Evolutionary conservation across 1,284 basidiomycete genomes (phyloP).

Genomic region (Cryptococcus wingfieldii): DNA sequence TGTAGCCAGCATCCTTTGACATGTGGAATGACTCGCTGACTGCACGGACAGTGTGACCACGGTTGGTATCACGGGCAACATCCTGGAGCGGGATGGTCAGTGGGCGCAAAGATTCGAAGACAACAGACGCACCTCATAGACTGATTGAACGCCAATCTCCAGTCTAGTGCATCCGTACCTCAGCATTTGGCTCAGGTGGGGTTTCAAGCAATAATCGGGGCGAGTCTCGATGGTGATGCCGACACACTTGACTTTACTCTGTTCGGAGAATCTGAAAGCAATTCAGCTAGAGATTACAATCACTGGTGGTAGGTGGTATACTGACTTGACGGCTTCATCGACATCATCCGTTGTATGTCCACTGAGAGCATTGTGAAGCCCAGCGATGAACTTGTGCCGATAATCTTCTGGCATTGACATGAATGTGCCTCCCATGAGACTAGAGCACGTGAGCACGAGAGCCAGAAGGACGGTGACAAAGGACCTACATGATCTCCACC

Average conservation of each 20-base stretch:
- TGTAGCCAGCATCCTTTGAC: slow-evolving; percentile 98
- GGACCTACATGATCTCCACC: slow-evolving; percentile 81
- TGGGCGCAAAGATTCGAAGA: not conserved
- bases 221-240: slow-evolving; percentile 99
- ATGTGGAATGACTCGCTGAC: slow-evolving; percentile 97
- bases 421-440: slow-evolving; percentile 97
- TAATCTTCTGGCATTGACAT: slow-evolving; percentile 99
- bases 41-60: slow-evolving; percentile 95
- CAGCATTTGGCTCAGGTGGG: slow-evolving; percentile 97
- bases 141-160: slow-evolving; percentile 97
- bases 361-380: slow-evolving; percentile 93
- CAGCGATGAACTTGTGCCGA: slow-evolving; percentile 86
- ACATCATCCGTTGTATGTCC: slow-evolving; percentile 90
- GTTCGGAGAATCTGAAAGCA: slow-evolving; percentile 75
- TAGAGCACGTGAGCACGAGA: slow-evolving; percentile 9
- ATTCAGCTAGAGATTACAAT: not conserved
- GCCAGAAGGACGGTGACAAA: not conserved
- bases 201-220: slow-evolving; percentile 95
- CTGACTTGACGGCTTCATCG: slow-evolving; percentile 89
- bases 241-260: slow-evolving; percentile 96
- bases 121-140: slow-evolving; percentile 65
- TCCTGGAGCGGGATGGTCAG: slow-evolving; percentile 52
- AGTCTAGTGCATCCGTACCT: slow-evolving; percentile 97
- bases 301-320: not conserved
- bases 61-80: slow-evolving; percentile 96